Conservation (phyloP, 169 alveolate species). For the Plasmodium ovale region DNA sequence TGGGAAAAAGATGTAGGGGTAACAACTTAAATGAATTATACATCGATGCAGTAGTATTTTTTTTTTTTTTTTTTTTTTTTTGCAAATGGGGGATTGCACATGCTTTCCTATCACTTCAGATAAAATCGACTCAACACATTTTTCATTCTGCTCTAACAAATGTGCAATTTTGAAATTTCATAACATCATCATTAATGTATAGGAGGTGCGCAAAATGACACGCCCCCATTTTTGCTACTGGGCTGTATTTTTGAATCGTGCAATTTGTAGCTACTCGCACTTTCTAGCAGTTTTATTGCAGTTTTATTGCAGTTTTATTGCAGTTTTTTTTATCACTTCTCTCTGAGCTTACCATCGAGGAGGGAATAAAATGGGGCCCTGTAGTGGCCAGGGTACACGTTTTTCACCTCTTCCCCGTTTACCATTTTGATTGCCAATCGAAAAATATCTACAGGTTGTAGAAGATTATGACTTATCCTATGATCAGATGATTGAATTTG, state of each 20-base stretch:
- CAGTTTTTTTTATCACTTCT: not conserved
- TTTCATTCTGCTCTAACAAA: conserved; percentile 48
- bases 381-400: not conserved
- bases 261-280: too few species aligned
- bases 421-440: conserved; percentile 2
- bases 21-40: not conserved
- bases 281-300: too few species aligned
- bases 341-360: conserved; percentile 31
- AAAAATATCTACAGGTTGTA: conserved; percentile 24
- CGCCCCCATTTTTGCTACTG: too few species aligned
- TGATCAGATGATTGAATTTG: conserved; percentile 45
- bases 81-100: not conserved
- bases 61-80: too few species aligned
- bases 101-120: conserved; percentile 9
- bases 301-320: not conserved
- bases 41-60: too few species aligned
- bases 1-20: not conserved
- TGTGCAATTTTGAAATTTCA: conserved; percentile 19
- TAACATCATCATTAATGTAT: conserved; percentile 24
- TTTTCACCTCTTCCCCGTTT: not conserved
- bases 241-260: too few species aligned
- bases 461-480: conserved; percentile 23
- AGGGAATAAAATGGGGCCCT: conserved; percentile 16
- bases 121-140: conserved; percentile 14
- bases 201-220: too few species aligned